Base-by-base conservation (phyloP, 441 rosid species). In the Adansonia rubrostipa region DNA sequence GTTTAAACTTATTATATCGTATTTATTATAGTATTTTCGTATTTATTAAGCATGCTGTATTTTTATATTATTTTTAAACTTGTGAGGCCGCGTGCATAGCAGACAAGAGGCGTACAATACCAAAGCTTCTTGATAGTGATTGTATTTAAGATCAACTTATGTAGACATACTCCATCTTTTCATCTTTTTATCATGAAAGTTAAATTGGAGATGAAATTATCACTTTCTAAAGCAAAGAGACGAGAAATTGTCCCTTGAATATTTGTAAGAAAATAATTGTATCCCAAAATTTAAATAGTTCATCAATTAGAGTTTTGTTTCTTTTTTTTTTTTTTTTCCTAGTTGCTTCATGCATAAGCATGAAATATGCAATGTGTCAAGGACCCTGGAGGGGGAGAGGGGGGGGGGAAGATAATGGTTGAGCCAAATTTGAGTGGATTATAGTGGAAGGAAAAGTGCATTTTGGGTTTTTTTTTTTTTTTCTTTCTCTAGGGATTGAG, bases 301-400 rank as follows among this genome's bases (percentile, higher is more conserved):
- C 56, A 51, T 13, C n/a, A 51, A 14, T 51, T 51, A 51, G 13
- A 11, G n/a, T 13, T 11, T 24, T 24, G 28, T 24, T 24, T 13
- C 4, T 51, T 51, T 5, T 6, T 44, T 24, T 24, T 24, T 24
- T 24, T 14, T 51, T 11, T 51, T 3, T 57, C 6, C 9, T 17
- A 57, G 44, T 62, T 28, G 67, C 33, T 63, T 63, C 68, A 63
- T 63, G 45, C 68, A 63, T 63, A 63, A 63, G 68, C 68, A 28
- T 63, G 33, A 24, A 15, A 14, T 63, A 10, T 63, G 68, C 74
- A 70, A 50, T 50, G 33, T 50, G 74, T 70, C 57, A 70, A 58
- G 13, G n/a, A 5, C 3, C 6, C 1, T 24, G 28, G 28, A 24
- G 28, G 28, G 28, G 28, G 28, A 24, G 28, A 1, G 28, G 28